A percentile compares a stretch with the other conserved stretches of the same genome.
These are phyloP conservation scores for Colletotrichum karsti DNA, from an alignment of 2,329 filamentous ascomycete genomes.

Conservation along the genomic window DNA sequence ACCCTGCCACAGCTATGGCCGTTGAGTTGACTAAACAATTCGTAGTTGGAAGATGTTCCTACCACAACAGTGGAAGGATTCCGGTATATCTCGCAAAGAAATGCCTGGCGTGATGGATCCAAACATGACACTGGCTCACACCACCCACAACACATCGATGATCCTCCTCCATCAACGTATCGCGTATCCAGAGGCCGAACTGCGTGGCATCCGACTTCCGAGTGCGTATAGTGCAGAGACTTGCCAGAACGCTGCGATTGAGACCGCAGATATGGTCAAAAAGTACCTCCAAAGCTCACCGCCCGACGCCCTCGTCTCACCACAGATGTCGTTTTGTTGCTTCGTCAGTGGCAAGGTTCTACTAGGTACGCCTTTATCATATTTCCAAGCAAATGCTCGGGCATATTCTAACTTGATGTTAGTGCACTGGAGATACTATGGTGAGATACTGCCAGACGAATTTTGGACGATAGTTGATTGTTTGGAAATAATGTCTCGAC, in stretches of 20 bases:
- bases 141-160: slow-evolving; percentile 57
- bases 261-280: slow-evolving; percentile 52
- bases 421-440: neutral
- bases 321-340: slow-evolving; percentile 53
- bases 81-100: neutral
- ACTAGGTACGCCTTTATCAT: slow-evolving; percentile 30
- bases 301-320: slow-evolving; percentile 32
- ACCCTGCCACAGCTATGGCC: neutral
- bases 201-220: slow-evolving; percentile 43
- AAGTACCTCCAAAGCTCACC: slow-evolving; percentile 51
- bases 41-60: slow-evolving; percentile 49
- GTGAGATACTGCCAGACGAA: neutral
- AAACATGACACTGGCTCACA: slow-evolving; percentile 55
- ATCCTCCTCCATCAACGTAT: slow-evolving; percentile 57
- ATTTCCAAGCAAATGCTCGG: neutral
- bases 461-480: neutral
- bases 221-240: slow-evolving; percentile 55
- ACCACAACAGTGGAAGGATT: slow-evolving; percentile 47
- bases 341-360: slow-evolving; percentile 52
- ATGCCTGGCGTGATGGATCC: slow-evolving; percentile 48
- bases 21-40: neutral
- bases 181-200: slow-evolving; percentile 45
- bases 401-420: neutral
- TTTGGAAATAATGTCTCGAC: neutral
- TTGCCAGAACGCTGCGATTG: slow-evolving; percentile 51